These are phyloP conservation scores for Candida loeiensis DNA, from an alignment of 805 yeast species.

Conservation along the genomic window DNA sequence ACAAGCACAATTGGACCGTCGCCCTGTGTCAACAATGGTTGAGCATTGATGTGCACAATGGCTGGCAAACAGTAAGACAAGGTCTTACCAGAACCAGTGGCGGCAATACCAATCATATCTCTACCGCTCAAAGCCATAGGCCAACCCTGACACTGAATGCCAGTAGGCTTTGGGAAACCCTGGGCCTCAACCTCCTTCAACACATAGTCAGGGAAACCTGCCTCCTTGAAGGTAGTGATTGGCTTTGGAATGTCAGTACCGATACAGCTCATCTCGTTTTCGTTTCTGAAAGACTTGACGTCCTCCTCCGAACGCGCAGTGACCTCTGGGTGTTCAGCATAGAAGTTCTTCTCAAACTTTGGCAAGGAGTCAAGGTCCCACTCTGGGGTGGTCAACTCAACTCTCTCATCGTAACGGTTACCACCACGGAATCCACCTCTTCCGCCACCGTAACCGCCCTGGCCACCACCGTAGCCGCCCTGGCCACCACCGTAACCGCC, in stretches of 20 bases:
- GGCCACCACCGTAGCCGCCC: constrained; percentile 36
- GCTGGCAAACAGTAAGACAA: constrained; percentile 95
- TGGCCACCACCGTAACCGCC: constrained; percentile 25
- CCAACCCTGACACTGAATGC: constrained; percentile 99
- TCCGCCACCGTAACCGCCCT: constrained; percentile 34
- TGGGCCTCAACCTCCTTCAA: constrained; percentile 82
- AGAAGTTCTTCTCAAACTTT: constrained; percentile 91
- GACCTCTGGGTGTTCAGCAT: constrained; percentile 79
- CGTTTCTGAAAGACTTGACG: constrained; percentile 69
- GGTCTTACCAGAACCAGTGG: constrained; percentile 99
- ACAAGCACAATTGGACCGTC: constrained; percentile 97
- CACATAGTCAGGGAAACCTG: constrained; percentile 96
- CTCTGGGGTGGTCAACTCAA: constrained; percentile 63
- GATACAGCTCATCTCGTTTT: constrained; percentile 77
- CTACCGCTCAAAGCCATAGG: constrained; percentile 99
- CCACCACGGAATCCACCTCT: constrained; percentile 38
- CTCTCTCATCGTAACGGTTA: constrained; percentile 38
- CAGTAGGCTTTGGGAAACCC: constrained; percentile 93
- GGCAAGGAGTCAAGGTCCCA: constrained; percentile 80
- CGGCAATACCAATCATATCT: constrained; percentile 98
- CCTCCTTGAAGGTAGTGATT: constrained; percentile 88
- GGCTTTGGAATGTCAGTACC: constrained; percentile 94
- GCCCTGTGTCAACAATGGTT: constrained; percentile 87
- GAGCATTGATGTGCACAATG: constrained; percentile 97
- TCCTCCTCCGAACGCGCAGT: constrained; percentile 72